Base-by-base conservation (phyloP, 306 rosid species). In the Arachis stenosperma region DNA sequence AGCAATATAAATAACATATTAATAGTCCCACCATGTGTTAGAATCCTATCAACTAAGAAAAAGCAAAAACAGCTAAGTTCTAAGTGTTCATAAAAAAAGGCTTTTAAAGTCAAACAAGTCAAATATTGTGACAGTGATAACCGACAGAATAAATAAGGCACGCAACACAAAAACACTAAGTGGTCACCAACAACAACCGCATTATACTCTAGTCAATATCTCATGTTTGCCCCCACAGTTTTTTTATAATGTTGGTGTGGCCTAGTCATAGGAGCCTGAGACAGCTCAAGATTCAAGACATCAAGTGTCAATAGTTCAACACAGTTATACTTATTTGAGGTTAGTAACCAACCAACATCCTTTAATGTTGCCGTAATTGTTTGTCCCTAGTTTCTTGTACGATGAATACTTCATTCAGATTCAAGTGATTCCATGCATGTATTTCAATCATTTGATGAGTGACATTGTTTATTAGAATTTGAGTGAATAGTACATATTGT, bases 81-180 rank as follows among this genome's bases (percentile, higher is more conserved):
- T 4, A 33, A 33, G 57, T n/a, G 27, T 6, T 52, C 27, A n/a
- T n/a, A n/a, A 52, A 52, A 52, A 33, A 33, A 33, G 2, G 3
- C 4, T 4, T 33, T 1, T 33, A 33, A 33, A 33, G 37, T 4
- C 4, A 33, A 33, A 33, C 37, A 33, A 33, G 15, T 50, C 7
- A 50, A 50, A 50, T 11, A 3, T 4, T 5, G 65, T 36, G 68
- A 67, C 4, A 41, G 63, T 43, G 80, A 83, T 71, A 39, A 73
- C 57, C 9, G 6, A 27, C 54, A 82, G 61, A 52, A 52, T 57
- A 66, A 79, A 76, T 57, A 74, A 61, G 75, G 79, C 85, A 73
- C 86, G 8, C 81, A 73, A 30, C 5, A 40, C 82, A 67, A 79
- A 77, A 73, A 57, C 11, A 12, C 30, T 65, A 12, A 54, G 48